A percentile compares a stretch with the other conserved stretches of the same genome.
Conservation (phyloP, 2,329 filamentous ascomycete genomes). For the Sporothrix inflata region DNA sequence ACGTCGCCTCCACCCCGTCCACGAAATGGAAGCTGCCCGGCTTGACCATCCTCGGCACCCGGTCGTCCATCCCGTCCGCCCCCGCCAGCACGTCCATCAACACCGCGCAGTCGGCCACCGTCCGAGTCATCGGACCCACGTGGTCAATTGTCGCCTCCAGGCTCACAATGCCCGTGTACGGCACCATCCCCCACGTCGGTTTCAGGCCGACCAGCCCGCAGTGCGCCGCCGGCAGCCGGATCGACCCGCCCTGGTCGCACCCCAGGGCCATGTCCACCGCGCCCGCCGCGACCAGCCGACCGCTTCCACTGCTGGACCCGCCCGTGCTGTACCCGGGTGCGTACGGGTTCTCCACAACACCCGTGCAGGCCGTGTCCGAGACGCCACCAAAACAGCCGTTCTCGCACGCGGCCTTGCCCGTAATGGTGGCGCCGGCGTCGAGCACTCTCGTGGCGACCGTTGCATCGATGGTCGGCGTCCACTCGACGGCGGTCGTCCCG, state of each 20-base stretch:
- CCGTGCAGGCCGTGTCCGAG: slow-evolving; percentile 71
- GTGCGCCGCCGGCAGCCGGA: slow-evolving; percentile 58
- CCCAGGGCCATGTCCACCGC: slow-evolving; percentile 51
- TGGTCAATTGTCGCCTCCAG: slow-evolving; percentile 49
- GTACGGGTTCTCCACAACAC: slow-evolving; percentile 70
- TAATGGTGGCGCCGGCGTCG: slow-evolving; percentile 69
- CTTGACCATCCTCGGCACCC: slow-evolving; percentile 46
- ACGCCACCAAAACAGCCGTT: slow-evolving; percentile 59
- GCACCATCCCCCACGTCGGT: slow-evolving; percentile 52
- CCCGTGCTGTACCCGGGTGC: slow-evolving; percentile 74
- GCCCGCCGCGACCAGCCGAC: slow-evolving; percentile 47
- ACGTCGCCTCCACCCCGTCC: slow-evolving; percentile 35
- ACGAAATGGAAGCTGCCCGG: slow-evolving; percentile 41
- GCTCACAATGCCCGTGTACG: slow-evolving; percentile 52
- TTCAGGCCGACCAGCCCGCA: slow-evolving; percentile 50
- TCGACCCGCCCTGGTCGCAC: slow-evolving; percentile 72
- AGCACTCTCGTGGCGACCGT: slow-evolving; percentile 39
- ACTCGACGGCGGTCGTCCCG: slow-evolving; percentile 42
- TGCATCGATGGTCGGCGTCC: slow-evolving; percentile 68
- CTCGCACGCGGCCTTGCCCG: slow-evolving; percentile 78
- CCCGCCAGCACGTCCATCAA: slow-evolving; percentile 49
- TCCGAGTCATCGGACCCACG: slow-evolving; percentile 49
- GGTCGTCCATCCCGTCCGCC: slow-evolving; percentile 52
- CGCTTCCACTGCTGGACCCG: slow-evolving; percentile 74
- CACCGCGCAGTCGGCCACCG: slow-evolving; percentile 47